phyloP scores from a whole-genome alignment of 176 grass and related monocot species.

The Canna indica region DNA sequence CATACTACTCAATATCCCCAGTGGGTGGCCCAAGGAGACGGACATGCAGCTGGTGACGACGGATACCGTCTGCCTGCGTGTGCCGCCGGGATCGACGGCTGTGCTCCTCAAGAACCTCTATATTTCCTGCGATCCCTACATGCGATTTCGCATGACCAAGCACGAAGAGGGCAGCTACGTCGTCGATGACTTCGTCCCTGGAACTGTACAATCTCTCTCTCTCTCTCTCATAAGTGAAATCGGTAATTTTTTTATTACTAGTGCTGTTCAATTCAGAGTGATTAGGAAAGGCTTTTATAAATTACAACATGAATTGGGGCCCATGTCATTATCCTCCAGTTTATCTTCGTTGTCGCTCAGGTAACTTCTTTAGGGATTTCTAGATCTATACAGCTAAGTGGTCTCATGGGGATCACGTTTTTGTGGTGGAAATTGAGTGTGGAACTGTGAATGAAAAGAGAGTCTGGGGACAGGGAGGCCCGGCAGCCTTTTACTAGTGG shows the following conservation, averaged over 20 bases:
- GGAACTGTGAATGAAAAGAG: too few relatives aligned
- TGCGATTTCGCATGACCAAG: slow-evolving; percentile 24
- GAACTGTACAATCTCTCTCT: slow-evolving; percentile 19
- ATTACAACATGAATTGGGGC: too few relatives aligned
- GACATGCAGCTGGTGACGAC: slow-evolving; percentile 23
- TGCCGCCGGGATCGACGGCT: slow-evolving; percentile 26
- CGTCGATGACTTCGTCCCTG: slow-evolving; percentile 11
- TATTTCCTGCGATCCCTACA: slow-evolving; percentile 40
- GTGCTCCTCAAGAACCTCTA: slow-evolving; percentile 36
- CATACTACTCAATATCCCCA: too few relatives aligned
- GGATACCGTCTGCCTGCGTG: slow-evolving; percentile 20
- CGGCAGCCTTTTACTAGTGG: too few relatives aligned
- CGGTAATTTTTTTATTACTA: too few relatives aligned
- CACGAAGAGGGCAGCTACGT: slow-evolving; percentile 8
- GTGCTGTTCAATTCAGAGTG: too few relatives aligned
- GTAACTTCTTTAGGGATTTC: not conserved
- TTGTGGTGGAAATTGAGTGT: not conserved
- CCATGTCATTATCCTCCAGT: too few relatives aligned
- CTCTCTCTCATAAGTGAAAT: too few relatives aligned
- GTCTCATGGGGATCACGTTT: not conserved
- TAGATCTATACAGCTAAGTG: not conserved
- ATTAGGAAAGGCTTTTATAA: too few relatives aligned
- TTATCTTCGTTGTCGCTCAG: too few relatives aligned
- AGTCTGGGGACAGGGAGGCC: too few relatives aligned
- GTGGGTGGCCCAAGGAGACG: not conserved